phyloP scores from a whole-genome alignment of 768 basidiomycete genomes.

The Podaxis mareebaensis region DNA sequence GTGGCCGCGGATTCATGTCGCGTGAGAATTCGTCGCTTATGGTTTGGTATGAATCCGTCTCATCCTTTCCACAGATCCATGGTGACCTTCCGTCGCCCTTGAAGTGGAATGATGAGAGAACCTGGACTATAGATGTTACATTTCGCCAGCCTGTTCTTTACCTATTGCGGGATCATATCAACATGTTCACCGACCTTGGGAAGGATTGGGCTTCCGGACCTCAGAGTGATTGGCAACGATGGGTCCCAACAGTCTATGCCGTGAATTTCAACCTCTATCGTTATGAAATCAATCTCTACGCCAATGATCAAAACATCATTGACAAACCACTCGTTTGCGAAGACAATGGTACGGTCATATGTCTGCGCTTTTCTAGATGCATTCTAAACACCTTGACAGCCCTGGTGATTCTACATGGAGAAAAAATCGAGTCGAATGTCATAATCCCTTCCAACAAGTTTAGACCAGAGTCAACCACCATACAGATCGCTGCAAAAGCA shows the following conservation, averaged over 20 bases:
- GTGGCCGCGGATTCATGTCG: conserved; percentile 77
- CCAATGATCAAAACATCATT: conserved; percentile 97
- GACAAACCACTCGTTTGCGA: conserved; percentile 80
- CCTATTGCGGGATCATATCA: conserved; percentile 89
- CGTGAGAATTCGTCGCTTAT: conserved; percentile 40
- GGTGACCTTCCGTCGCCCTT: conserved; percentile 80
- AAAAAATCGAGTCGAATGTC: conserved; percentile 47
- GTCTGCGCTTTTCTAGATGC: background rate
- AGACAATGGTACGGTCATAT: conserved; percentile 68
- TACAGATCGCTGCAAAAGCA: conserved; percentile 64
- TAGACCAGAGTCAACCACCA: conserved; percentile 64
- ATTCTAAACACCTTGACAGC: conserved; percentile 44
- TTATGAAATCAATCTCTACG: conserved; percentile 77
- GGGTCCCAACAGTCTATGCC: conserved; percentile 79
- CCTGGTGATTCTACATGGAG: conserved; percentile 67
- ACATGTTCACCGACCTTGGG: conserved; percentile 90
- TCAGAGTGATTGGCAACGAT: conserved; percentile 76
- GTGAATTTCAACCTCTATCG: conserved; percentile 73
- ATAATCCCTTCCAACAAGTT: conserved; percentile 72
- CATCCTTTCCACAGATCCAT: conserved; percentile 47
- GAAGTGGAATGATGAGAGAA: conserved; percentile 77
- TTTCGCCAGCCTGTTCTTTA: conserved; percentile 74
- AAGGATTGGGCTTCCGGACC: conserved; percentile 91
- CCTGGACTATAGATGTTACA: conserved; percentile 76
- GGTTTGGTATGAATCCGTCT: conserved; percentile 4